A percentile compares a stretch with the other conserved stretches of the same genome.
These are phyloP conservation scores for Scenedesmus sp. DNA, from an alignment of 163 green algal species.

Conservation along the genomic window DNA sequence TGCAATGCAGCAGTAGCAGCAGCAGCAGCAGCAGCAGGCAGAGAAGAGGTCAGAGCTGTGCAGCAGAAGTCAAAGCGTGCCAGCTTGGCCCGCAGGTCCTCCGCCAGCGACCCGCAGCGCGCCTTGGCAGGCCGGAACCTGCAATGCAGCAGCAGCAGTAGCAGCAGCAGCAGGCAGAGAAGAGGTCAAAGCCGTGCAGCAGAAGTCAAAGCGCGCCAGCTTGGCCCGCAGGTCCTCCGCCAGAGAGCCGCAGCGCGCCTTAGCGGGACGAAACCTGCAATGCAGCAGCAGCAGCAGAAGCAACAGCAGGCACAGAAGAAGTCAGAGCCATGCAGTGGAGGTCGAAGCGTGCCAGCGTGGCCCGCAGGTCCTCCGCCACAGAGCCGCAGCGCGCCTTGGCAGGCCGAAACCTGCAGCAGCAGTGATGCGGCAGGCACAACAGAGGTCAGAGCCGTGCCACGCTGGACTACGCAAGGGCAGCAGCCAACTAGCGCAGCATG, in stretches of 20 bases:
- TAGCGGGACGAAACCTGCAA: neutral
- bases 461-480: no score
- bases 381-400: neutral
- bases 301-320: neutral
- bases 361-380: neutral
- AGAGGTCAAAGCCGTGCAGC: neutral
- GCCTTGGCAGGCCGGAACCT: neutral
- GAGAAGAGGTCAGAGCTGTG: neutral
- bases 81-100: slow-evolving; percentile 12
- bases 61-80: neutral
- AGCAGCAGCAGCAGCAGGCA: neutral
- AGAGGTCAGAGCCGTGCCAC: no score
- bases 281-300: neutral
- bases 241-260: neutral
- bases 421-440: neutral
- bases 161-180: neutral
- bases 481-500: no score
- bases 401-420: neutral
- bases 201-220: neutral
- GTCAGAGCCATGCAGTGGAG: neutral
- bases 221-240: neutral
- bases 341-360: slow-evolving; percentile 8
- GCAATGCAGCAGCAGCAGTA: neutral
- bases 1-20: neutral
- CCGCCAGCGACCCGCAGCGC: neutral